Evolutionary conservation across 1,284 basidiomycete genomes (phyloP).

Genomic region (Sporisorium scitamineum): DNA sequence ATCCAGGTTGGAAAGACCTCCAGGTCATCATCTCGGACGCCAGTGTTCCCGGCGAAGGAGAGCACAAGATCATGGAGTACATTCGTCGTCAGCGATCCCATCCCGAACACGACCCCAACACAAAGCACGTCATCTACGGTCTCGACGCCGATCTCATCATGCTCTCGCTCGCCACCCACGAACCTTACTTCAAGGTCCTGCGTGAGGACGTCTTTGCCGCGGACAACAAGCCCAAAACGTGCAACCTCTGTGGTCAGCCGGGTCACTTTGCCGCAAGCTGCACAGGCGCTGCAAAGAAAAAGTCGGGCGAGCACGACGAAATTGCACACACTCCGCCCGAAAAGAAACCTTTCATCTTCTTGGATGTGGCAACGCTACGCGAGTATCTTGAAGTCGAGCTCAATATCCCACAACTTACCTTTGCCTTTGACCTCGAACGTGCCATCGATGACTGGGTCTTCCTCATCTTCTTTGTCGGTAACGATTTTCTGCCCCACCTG

Average conservation of each 20-base stretch:
- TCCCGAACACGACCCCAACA: constrained; percentile 91
- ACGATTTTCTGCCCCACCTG: constrained; percentile 98
- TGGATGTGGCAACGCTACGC: constrained; percentile 92
- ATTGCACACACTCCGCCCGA: constrained; percentile 71
- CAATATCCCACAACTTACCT: constrained; percentile 80
- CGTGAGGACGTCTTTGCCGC: constrained; percentile 97
- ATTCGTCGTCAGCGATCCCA: constrained; percentile 90
- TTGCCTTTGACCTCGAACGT: constrained; percentile 94
- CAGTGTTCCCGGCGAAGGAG: constrained; percentile 96
- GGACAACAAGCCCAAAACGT: constrained; percentile 73
- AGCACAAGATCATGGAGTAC: constrained; percentile 99
- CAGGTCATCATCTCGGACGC: constrained; percentile 97
- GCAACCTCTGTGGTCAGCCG: constrained; percentile 90
- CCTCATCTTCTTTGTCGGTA: constrained; percentile 99
- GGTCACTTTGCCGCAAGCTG: constrained; percentile 96
- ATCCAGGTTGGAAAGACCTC: constrained; percentile 87
- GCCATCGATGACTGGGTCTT: constrained; percentile 99
- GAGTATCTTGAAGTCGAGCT: constrained; percentile 98
- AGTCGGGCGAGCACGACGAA: constrained; percentile 72
- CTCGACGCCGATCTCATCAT: constrained; percentile 99
- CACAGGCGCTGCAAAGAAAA: constrained; percentile 71
- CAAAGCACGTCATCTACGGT: constrained; percentile 96
- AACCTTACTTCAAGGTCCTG: constrained; percentile 95
- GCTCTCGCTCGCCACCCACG: constrained; percentile 97
- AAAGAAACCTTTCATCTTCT: constrained; percentile 99